Base-by-base conservation (phyloP, 495 filamentous ascomycete species). In the Cladorrhinum samala region DNA sequence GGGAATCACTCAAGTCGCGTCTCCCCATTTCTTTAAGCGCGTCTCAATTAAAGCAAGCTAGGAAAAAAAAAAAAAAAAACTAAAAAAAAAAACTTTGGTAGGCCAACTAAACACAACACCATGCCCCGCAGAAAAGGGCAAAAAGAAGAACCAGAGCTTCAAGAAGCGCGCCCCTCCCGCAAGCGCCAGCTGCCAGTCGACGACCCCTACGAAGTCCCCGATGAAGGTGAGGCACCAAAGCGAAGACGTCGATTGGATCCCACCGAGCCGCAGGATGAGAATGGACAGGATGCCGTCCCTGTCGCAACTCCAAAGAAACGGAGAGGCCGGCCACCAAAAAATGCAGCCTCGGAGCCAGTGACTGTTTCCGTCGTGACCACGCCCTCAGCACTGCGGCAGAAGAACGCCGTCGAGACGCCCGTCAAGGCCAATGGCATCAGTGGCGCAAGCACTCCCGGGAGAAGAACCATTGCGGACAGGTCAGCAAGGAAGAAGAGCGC, bases 401-500 rank as follows among this genome's bases (percentile, higher is more conserved):
- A 67, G 52, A 49, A 64, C 20, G 46, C 61, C 3, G 43, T 52
- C n/a, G 66, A 53, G 24, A 77, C 74, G 9, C 74, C 74, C 0
- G 53, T 68, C 7, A 69, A 62, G 27, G 49, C 61, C n/a, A 60
- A 60, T 20, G 60, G 59, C 11, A 37, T 54, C 50, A 68, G 58
- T 46, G 71, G 67, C 20, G 60, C 68, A 4, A 56, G 63, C 40
- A 85, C 77, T 9, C 80, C 85, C 11, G 74, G 80, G 25, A 77
- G 77, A 60, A 72, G 75, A 41, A 79, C 78, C 49, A 88, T 84
- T 60, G 85, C 84, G 18, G 87, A 96, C 66, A 80, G 84, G 7
- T 95, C 90, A 1, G 92, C 91, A 2, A 82, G 88, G 60, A 85
- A 85, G 60, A 96, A 95, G 73, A 95, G 88, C 64, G 86, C 83